phyloP scores from a whole-genome alignment of 2,329 filamentous ascomycete species.

The Clonostachys rosea region DNA sequence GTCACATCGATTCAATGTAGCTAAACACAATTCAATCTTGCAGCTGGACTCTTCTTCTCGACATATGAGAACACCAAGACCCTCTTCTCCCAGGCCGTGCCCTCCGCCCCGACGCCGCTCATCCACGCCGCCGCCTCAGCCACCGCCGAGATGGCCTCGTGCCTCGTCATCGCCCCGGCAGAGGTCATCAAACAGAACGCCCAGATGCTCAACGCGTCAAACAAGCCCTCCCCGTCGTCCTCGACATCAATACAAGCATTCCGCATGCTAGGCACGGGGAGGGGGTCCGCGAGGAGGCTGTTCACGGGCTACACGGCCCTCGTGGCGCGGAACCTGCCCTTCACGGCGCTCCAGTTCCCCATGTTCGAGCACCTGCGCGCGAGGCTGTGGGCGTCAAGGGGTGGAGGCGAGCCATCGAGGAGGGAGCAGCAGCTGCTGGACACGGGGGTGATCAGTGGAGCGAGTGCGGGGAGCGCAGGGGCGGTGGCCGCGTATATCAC shows the following conservation, averaged over 20 bases:
- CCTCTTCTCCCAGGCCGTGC: slow-evolving; percentile 46
- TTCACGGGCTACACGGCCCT: slow-evolving; percentile 75
- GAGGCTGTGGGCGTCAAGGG: slow-evolving; percentile 36
- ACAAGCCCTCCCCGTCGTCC: neutral
- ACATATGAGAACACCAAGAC: slow-evolving; percentile 78
- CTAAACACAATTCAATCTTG: neutral
- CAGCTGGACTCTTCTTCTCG: slow-evolving; percentile 83
- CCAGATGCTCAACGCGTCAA: slow-evolving; percentile 58
- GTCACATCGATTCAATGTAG: neutral
- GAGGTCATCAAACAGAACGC: slow-evolving; percentile 94
- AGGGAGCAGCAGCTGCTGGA: slow-evolving; percentile 45
- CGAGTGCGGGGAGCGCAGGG: slow-evolving; percentile 70
- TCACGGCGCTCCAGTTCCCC: slow-evolving; percentile 85
- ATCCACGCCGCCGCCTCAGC: slow-evolving; percentile 72
- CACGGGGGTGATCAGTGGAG: slow-evolving; percentile 65
- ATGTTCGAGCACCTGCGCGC: slow-evolving; percentile 71
- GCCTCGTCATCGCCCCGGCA: slow-evolving; percentile 80
- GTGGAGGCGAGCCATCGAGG: slow-evolving; percentile 5
- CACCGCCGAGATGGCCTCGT: slow-evolving; percentile 77
- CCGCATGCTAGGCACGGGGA: slow-evolving; percentile 38
- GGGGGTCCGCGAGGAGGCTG: slow-evolving; percentile 53
- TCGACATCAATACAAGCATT: slow-evolving; percentile 45
- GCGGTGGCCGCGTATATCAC: slow-evolving; percentile 75
- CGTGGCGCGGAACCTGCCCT: slow-evolving; percentile 77
- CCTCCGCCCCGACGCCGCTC: slow-evolving; percentile 56